These are phyloP conservation scores for Podospora anserina DNA, from an alignment of 495 filamentous ascomycete species.

Conservation along the genomic window DNA sequence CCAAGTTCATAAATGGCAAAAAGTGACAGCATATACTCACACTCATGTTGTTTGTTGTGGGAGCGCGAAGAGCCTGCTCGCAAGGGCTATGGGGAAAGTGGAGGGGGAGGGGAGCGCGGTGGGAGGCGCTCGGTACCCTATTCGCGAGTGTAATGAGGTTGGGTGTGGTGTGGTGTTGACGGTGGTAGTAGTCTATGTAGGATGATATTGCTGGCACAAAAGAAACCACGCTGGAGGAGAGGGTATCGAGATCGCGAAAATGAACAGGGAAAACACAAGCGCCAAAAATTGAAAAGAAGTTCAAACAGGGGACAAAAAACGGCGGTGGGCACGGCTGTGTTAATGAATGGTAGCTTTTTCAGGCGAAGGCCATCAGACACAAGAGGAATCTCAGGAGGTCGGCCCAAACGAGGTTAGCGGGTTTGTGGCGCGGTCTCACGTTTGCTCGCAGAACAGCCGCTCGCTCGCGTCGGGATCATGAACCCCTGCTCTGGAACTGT, in stretches of 20 bases:
- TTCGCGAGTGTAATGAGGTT: not conserved
- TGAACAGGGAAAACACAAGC: not conserved
- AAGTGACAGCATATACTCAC: conserved; percentile 34
- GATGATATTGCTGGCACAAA: not conserved
- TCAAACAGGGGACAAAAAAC: conserved; percentile 7
- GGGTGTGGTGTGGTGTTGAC: not conserved
- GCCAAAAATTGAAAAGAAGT: not conserved
- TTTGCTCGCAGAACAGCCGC: not conserved
- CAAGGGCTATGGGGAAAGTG: not conserved
- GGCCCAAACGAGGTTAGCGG: conserved; percentile 31
- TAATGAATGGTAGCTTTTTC: conserved; percentile 15
- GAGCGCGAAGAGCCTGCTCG: conserved; percentile 14
- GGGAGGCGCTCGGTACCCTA: too few relatives aligned
- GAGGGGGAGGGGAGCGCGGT: not conserved
- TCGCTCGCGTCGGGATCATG: conserved; percentile 8
- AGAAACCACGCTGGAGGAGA: not conserved
- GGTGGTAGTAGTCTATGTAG: not conserved
- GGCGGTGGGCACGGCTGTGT: conserved; percentile 11
- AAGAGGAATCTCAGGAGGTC: conserved; percentile 31
- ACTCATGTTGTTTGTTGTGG: conserved; percentile 39
- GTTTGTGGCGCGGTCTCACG: conserved; percentile 28
- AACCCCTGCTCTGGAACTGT: conserved; percentile 5
- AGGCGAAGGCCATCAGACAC: not conserved
- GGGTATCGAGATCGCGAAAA: not conserved
- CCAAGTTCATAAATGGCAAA: not conserved